Percentiles rank a stretch among this genome's conserved stretches.
Evolutionary conservation across 371 early-diverging fungal genomes (phyloP).

Genomic region (Mucor piriformis): DNA sequence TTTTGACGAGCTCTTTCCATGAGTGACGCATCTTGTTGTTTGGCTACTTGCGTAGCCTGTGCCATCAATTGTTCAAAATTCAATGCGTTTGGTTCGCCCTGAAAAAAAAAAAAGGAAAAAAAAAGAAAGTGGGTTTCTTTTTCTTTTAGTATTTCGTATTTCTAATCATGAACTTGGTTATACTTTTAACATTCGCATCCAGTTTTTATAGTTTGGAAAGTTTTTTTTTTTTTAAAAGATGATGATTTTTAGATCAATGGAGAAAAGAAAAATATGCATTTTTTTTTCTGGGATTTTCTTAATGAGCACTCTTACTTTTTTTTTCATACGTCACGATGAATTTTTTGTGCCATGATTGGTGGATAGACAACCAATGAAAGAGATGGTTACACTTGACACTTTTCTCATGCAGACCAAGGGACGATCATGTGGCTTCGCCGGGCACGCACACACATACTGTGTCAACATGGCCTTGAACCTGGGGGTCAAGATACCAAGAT

Average conservation of each 20-base stretch:
- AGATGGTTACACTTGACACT: no score
- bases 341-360: no score
- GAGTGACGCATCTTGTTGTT: slow-evolving; percentile 36
- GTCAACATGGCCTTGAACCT: no score
- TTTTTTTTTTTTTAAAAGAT: background rate
- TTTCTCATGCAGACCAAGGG: no score
- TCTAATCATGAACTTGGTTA: background rate
- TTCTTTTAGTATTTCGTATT: background rate
- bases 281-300: no score
- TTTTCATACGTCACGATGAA: no score
- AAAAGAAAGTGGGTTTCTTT: no score
- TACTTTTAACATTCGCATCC: slow-evolving; percentile 3
- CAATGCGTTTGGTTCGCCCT: slow-evolving; percentile 22
- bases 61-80: slow-evolving; percentile 44
- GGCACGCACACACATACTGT: no score
- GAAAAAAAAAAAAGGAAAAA: background rate
- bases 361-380: no score
- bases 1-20: slow-evolving; percentile 36
- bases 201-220: background rate
- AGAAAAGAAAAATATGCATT: background rate
- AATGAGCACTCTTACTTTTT: no score
- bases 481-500: no score
- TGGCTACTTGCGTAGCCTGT: slow-evolving; percentile 40
- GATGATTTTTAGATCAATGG: background rate
- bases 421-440: no score